These are phyloP conservation scores for Scheffersomyces quercinus DNA, from an alignment of 1,139 yeast species.

Conservation along the genomic window DNA sequence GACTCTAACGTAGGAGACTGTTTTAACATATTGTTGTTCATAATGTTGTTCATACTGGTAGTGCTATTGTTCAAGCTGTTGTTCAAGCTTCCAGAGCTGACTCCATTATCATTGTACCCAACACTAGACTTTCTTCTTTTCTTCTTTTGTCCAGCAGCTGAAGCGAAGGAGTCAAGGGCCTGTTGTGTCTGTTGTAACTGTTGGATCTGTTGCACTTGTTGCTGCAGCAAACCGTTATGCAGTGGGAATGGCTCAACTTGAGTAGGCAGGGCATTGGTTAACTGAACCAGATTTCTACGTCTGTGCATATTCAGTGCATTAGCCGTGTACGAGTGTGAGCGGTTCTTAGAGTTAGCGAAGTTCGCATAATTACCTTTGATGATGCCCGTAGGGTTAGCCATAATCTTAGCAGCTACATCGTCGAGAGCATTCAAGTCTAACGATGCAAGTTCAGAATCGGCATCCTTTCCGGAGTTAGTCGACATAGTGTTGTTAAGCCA, in stretches of 20 bases:
- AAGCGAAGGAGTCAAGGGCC: background rate
- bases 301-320: slow-evolving; percentile 9
- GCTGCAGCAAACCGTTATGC: background rate
- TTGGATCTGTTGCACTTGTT: slow-evolving; percentile 2
- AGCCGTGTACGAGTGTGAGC: slow-evolving; percentile 13
- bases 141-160: slow-evolving; percentile 14
- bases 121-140: slow-evolving; percentile 13
- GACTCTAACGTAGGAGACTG: background rate
- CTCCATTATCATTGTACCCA: background rate
- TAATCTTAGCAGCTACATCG: slow-evolving; percentile 11
- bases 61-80: too few species aligned
- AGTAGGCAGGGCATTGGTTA: slow-evolving; percentile 5
- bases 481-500: slow-evolving; percentile 31
- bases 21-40: background rate
- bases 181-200: slow-evolving; percentile 1
- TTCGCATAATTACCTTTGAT: slow-evolving; percentile 8
- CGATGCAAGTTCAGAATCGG: background rate
- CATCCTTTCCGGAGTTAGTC: background rate
- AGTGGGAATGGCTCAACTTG: background rate
- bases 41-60: too few species aligned
- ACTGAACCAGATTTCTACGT: slow-evolving; percentile 12
- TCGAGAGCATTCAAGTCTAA: slow-evolving; percentile 1
- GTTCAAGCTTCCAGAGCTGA: background rate
- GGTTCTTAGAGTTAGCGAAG: slow-evolving; percentile 6
- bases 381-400: slow-evolving; percentile 13